Evolutionary conservation across 164 flowering plant genomes (phyloP), one percentile per base, ranked within the genome.

Genomic region (Stephania yunnanensis): DNA sequence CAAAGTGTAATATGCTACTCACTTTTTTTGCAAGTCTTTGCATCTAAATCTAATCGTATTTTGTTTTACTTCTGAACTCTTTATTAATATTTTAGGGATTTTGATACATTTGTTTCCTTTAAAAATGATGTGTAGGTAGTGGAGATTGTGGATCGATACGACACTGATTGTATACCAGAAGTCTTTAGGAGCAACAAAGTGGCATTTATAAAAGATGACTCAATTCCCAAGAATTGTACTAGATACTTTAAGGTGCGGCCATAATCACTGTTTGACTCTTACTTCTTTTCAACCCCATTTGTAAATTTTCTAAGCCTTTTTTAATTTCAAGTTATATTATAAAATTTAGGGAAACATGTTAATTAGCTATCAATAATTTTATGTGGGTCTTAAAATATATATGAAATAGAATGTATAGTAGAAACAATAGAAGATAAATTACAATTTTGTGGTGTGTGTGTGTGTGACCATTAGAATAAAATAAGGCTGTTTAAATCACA

Each of bases 131-230:
- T 84, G 44, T 78, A 93, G 97, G 96, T 90, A 74, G 86, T 88
- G 46, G 96, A 93, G 82, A 86, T 90, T 80, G 92, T 90, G 64
- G 89, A 89, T 11, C 84, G 91, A 22, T 93, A 93, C 84, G 96
- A 93, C 75, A 74, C 74, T 78, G 93, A 87, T 10, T 93, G 97
- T 80, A 78, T 93, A 48, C 96, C 92, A 22, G 85, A 81, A 58
- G 66, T 30, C 71, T 89, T 72, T 72, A 84, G 73, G 82, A 80
- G 84, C 76, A 80, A 91, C 70, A 91, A 87, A 80, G 80, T 88
- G 78, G 86, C 90, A 63, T 93, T 87, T 71, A 88, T 93, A 61
- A 83, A 80, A 81, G 88, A 91, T 75, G 71, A 42, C 66, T 87
- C 89, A 50, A 80, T 83, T 75, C 66, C 88, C 29, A 92, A 92